These are phyloP conservation scores for Ceriops zippeliana DNA, from an alignment of 345 rosid species.

Conservation along the genomic window DNA sequence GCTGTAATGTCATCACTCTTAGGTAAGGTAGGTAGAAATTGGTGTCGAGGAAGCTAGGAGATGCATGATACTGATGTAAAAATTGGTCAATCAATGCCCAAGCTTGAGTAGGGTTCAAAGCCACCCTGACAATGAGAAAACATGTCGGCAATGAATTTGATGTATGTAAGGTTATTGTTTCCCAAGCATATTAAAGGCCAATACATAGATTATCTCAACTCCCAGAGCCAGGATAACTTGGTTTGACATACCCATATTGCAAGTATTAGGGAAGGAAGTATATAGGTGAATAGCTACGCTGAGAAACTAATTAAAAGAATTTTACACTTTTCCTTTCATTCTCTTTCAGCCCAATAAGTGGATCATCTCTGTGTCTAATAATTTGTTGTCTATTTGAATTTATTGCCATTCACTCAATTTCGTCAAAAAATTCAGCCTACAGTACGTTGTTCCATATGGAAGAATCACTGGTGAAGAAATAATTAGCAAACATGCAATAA, in stretches of 20 bases:
- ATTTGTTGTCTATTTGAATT: neutral
- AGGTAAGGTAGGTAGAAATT: neutral
- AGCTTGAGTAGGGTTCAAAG: conserved; percentile 66
- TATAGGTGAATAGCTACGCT: no score
- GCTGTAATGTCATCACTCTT: neutral
- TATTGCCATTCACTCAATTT: neutral
- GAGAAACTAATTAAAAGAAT: neutral
- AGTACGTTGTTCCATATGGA: neutral
- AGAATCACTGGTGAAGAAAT: neutral
- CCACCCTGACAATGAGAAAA: conserved; percentile 57
- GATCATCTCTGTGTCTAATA: no score
- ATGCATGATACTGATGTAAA: conserved; percentile 7
- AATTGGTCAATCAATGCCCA: conserved; percentile 69
- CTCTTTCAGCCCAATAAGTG: no score
- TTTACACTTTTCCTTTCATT: no score
- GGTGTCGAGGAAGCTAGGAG: conserved; percentile 1
- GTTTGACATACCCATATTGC: neutral
- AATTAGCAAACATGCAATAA: neutral
- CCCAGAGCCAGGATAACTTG: neutral
- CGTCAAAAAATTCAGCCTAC: neutral
- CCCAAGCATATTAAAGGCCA: neutral
- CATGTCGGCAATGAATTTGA: conserved; percentile 23
- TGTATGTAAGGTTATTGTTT: conserved; percentile 17
- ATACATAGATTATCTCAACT: conserved; percentile 1
- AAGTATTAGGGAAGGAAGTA: neutral